Base-by-base conservation (phyloP, 352 stramenopile genomes). In the Phytophthora capsici region DNA sequence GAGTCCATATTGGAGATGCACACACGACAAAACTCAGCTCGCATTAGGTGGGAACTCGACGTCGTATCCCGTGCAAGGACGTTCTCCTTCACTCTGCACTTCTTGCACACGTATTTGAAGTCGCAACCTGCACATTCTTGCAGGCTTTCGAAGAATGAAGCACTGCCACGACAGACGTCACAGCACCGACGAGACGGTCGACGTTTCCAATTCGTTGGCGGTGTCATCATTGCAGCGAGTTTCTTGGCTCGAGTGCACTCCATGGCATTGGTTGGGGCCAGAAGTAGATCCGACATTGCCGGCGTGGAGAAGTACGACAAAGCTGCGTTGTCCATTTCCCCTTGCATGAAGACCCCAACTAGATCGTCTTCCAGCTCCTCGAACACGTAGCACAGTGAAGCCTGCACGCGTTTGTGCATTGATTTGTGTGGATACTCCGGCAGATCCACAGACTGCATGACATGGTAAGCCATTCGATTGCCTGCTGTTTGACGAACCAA, bases 371-470 rank as follows among this genome's bases (percentile, higher is more conserved):
- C 62, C 6, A 78, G 62, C 45, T 78, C 66, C 37, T 86, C 71
- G 7, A 84, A 56, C 10, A 81, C 52, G 48, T 81, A 86, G 34
- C 71, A 83, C 2, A 78, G 28, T 9, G 65, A 78, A 20, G 36
- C 16, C 19, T 73, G 41, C 5, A 68, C 41, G 6, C 71, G 65
- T 12, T 74, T 71, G 49, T 69, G 70, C 47, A 57, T 62, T n/a
- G 63, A 17, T 34, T 71, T 71, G 19, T 66, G 51, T 14, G 63
- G 65, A 43, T 54, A 69, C 49, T 78, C 63, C 8, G 71, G 66
- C 0, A 73, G 63, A 30, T 79, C 55, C 6, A 86, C 46, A 0
- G 77, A 86, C 43, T 84, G 73, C 66, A 86, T 63, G 38, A 78
- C 38, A 16, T 82, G 72, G 40, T 80, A 86, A 0, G 60, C 77